phyloP scores from a whole-genome alignment of 1,284 basidiomycete species.

The Trametes hirsuta region DNA sequence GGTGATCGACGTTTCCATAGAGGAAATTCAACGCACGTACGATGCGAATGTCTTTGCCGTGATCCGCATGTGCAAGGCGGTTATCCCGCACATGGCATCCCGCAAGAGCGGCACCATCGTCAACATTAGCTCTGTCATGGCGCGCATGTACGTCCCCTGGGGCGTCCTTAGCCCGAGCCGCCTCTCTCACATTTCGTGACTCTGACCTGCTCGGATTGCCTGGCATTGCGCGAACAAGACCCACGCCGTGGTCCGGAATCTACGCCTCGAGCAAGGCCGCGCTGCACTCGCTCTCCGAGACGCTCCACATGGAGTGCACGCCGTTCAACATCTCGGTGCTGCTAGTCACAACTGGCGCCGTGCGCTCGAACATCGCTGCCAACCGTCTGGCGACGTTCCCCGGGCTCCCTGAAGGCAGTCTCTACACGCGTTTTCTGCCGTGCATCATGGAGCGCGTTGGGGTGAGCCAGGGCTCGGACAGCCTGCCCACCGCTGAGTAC shows the following conservation, averaged over 20 bases:
- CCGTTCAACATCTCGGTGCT: constrained; percentile 63
- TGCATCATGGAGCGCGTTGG: constrained; percentile 59
- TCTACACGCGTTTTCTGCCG: constrained; percentile 55
- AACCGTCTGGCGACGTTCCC: constrained; percentile 48
- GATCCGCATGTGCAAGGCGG: constrained; percentile 62
- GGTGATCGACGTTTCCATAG: constrained; percentile 62
- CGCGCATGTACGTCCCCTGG: constrained; percentile 50
- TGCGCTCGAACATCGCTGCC: constrained; percentile 60
- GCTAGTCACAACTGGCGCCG: constrained; percentile 58
- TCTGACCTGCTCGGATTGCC: background rate
- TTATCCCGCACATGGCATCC: constrained; percentile 72
- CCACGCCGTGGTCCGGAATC: constrained; percentile 71
- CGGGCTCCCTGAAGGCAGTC: constrained; percentile 47
- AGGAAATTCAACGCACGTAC: constrained; percentile 54
- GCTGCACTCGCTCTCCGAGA: constrained; percentile 59
- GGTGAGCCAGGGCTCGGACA: constrained; percentile 47
- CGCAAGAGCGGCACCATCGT: constrained; percentile 65
- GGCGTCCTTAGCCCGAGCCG: background rate
- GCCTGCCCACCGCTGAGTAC: constrained; percentile 56
- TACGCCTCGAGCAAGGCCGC: constrained; percentile 75
- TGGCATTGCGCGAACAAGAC: constrained; percentile 38
- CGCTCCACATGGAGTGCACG: constrained; percentile 69
- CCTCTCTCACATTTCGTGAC: background rate
- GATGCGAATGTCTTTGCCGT: constrained; percentile 69
- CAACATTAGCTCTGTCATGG: constrained; percentile 74